Evolutionary conservation across 75 land plant species (phyloP).

Genomic region (Sequoiadendron giganteum): DNA sequence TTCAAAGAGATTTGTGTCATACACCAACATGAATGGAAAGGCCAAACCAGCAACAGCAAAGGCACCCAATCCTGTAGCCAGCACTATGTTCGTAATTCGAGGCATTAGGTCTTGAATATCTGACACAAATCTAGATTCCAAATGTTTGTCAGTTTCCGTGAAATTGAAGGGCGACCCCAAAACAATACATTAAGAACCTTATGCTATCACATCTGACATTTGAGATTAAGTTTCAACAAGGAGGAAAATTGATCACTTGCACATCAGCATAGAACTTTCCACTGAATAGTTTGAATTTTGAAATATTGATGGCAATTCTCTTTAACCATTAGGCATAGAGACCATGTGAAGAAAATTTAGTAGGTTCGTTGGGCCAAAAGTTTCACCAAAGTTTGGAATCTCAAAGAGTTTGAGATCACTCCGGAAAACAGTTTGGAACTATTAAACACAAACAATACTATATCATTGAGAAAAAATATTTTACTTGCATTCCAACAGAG

Average conservation of each 20-base stretch:
- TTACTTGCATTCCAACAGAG: background rate
- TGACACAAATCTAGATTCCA: background rate
- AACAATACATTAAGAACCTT: background rate
- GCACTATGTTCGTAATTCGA: constrained; percentile 42
- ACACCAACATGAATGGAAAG: constrained; percentile 83
- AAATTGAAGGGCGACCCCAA: background rate
- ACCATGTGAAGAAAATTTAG: background rate
- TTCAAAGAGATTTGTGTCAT: constrained; percentile 19
- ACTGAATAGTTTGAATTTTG: background rate
- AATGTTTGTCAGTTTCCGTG: background rate
- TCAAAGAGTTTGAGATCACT: background rate
- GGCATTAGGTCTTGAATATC: constrained; percentile 25
- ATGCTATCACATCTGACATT: background rate
- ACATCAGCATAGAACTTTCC: background rate
- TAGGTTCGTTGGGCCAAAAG: background rate
- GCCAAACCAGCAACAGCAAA: constrained; percentile 92
- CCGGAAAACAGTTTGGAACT: background rate
- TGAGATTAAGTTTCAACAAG: background rate
- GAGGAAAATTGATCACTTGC: background rate
- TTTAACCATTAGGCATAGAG: background rate
- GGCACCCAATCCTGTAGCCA: constrained; percentile 71
- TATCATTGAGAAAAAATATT: background rate
- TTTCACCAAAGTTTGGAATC: background rate
- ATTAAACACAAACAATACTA: background rate
- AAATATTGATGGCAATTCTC: background rate